Evolutionary conservation across 2,329 filamentous ascomycete species (phyloP), one percentile per base, ranked within the genome.

Genomic region (Epichloe gansuensis): DNA sequence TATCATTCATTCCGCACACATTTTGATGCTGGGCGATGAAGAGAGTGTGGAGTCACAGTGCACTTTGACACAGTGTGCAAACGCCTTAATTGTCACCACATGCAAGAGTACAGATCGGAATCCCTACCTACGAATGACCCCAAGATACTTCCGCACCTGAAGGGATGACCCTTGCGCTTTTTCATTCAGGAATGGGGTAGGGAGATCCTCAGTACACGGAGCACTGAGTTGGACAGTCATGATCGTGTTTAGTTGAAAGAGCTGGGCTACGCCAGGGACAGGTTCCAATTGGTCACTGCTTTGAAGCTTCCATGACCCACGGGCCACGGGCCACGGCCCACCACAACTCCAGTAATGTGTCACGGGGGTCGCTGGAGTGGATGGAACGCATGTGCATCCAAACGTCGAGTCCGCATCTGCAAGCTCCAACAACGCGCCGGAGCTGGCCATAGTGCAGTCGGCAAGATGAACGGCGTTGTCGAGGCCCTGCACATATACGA

Each of bases 401-500:
- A 12, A 38, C 37, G 5, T 39, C 8, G 9, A 8, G 11, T 28
- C 23, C 13, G 23, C 28, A 37, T 49, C 23, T 34, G 31, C 13
- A 39, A 37, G 21, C 31, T 39, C 21, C 48, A 13, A 17, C 37
- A 44, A 51, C 48, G 52, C 52, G 15, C 35, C 47, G 21, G 15
- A 39, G 42, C 52, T 46, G 44, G 17, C 28, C 48, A 45, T 44
- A 12, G 46, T 31, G 50, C 49, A 53, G 60, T 58, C 56, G 56
- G 65, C 68, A 83, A 70, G 67, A 91, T 91, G 86, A 88, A 80
- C 73, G 83, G 88, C 73, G 82, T 87, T 66, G 87, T 98, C 65
- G 91, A 97, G 76, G 93, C 91, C 67, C 77, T 98, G 64, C 91
- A 97, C 75, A 90, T 98, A 67, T 96, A 87, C 70, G 91, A 97